Conservation (phyloP, 305 asterid species). For the Fraxinus dipetala region DNA sequence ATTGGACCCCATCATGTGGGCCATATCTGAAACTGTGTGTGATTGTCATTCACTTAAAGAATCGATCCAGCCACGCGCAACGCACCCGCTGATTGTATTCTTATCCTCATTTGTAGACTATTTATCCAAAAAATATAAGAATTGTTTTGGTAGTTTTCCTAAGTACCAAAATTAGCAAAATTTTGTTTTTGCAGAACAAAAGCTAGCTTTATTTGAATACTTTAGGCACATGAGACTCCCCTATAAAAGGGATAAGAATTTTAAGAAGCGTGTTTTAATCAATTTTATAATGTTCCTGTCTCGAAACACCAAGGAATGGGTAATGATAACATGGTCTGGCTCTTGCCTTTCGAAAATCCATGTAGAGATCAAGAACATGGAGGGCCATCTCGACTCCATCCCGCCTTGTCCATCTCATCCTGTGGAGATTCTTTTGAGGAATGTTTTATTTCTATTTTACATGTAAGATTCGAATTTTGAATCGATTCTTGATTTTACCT, state of each 20-base stretch:
- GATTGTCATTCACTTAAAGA: constrained; percentile 1
- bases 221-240: neutral
- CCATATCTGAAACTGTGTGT: constrained; percentile 28
- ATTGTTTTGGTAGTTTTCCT: too few relatives aligned
- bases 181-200: neutral
- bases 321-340: too few relatives aligned
- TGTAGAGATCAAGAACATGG: neutral
- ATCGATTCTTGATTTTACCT: neutral
- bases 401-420: neutral
- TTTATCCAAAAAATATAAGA: too few relatives aligned
- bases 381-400: neutral
- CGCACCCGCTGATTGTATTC: neutral
- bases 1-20: constrained; percentile 31
- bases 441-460: neutral
- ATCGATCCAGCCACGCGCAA: constrained; percentile 9
- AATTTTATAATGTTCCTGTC: neutral
- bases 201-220: too few relatives aligned
- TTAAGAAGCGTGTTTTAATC: too few relatives aligned
- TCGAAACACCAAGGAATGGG: neutral
- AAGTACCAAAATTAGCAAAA: too few relatives aligned
- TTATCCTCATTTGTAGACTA: neutral
- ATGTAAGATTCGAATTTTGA: neutral
- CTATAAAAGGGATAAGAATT: too few relatives aligned
- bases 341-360: neutral
- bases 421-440: neutral